Conservation (phyloP, 257 asterid genomes). For the Datura wrightii region DNA sequence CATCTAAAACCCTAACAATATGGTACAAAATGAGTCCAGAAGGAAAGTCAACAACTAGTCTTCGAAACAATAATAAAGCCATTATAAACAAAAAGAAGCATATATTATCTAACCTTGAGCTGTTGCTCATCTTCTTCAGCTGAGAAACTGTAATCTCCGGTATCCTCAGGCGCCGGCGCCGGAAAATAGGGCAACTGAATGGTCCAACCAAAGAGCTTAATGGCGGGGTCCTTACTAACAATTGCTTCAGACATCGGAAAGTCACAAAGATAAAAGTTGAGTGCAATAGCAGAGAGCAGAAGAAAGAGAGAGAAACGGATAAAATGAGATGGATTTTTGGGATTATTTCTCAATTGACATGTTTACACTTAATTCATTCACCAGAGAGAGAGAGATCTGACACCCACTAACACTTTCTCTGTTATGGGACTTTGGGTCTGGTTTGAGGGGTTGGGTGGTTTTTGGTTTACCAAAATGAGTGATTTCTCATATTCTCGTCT, state of each 20-base stretch:
- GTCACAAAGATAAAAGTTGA: constrained; percentile 31
- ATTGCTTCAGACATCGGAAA: constrained; percentile 60
- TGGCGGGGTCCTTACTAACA: constrained; percentile 67
- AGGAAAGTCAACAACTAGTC: constrained; percentile 33
- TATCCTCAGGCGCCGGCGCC: constrained; percentile 38
- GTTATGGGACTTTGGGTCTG: constrained; percentile 18
- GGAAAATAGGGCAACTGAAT: constrained; percentile 65
- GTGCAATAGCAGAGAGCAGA: constrained; percentile 12
- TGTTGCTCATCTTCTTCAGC: constrained; percentile 53
- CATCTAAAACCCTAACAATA: constrained; percentile 17
- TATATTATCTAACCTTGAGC: constrained; percentile 52
- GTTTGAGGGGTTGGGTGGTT: neutral
- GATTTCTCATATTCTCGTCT: neutral
- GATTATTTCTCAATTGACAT: constrained; percentile 31
- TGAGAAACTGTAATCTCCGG: constrained; percentile 42
- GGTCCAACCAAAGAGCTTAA: constrained; percentile 88
- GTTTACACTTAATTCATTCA: neutral
- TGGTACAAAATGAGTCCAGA: constrained; percentile 1
- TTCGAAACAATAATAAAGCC: constrained; percentile 40
- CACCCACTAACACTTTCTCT: constrained; percentile 40
- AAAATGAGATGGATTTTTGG: constrained; percentile 32
- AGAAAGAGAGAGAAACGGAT: neutral
- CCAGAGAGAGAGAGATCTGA: constrained; percentile 57
- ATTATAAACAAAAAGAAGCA: constrained; percentile 22
- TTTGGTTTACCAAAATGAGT: constrained; percentile 7